These are phyloP conservation scores for Maudiozyma pseudohumilis DNA, from an alignment of 805 yeast genomes.

Conservation along the genomic window DNA sequence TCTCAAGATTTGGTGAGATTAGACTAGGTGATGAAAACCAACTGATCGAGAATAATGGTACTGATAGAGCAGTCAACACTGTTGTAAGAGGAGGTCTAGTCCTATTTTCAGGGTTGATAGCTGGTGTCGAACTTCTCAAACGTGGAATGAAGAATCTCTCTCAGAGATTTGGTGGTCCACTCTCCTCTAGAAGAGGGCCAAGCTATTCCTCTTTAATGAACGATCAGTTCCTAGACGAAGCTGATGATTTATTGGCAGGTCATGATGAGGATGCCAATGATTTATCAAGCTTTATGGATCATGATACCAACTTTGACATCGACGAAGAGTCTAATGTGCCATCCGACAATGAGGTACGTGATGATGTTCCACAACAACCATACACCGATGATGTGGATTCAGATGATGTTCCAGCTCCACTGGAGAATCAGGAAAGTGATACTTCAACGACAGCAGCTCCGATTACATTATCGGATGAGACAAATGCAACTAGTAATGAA, in stretches of 20 bases:
- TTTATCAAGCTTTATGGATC: slow-evolving; percentile 34
- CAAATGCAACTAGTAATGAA: too few relatives aligned
- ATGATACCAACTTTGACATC: slow-evolving; percentile 28
- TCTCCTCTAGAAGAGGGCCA: slow-evolving; percentile 25
- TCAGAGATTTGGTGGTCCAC: slow-evolving; percentile 17
- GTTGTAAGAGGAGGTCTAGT: slow-evolving; percentile 51
- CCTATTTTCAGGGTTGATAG: slow-evolving; percentile 32
- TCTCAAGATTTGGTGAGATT: slow-evolving; percentile 73
- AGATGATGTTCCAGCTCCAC: slow-evolving; percentile 3
- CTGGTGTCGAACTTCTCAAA: slow-evolving; percentile 15
- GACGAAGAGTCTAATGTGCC: slow-evolving; percentile 18
- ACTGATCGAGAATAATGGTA: slow-evolving; percentile 49
- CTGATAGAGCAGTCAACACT: slow-evolving; percentile 49
- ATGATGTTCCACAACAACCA: not conserved
- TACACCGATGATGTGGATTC: slow-evolving; percentile 3
- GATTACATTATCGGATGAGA: too few relatives aligned
- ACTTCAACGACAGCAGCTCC: not conserved
- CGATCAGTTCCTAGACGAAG: slow-evolving; percentile 30
- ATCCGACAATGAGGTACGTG: not conserved
- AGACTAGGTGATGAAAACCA: slow-evolving; percentile 56
- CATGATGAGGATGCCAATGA: slow-evolving; percentile 43
- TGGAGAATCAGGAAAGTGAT: too few relatives aligned
- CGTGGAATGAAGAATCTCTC: slow-evolving; percentile 10
- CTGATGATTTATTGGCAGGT: slow-evolving; percentile 28
- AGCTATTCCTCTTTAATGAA: slow-evolving; percentile 25